A percentile compares a stretch with the other conserved stretches of the same genome.
Evolutionary conservation across 352 stramenopile genomes (phyloP).

Genomic region (Blastocystis sp.): DNA sequence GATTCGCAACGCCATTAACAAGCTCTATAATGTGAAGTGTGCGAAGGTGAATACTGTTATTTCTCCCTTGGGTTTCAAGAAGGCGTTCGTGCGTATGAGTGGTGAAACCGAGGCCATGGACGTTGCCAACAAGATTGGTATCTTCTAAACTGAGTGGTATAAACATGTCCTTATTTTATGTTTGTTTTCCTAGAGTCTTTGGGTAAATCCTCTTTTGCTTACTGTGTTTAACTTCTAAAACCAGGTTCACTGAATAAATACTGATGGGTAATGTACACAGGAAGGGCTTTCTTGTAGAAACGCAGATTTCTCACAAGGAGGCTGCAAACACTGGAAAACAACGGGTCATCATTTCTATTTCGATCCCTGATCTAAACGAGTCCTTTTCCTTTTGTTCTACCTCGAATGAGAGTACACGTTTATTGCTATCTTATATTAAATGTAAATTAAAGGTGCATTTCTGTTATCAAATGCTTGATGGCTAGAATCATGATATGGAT

Average conservation of each 20-base stretch:
- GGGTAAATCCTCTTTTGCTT: not conserved
- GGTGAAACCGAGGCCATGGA: conserved; percentile 14
- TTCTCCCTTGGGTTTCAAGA: conserved; percentile 96
- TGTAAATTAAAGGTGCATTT: not conserved
- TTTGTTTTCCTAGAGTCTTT: not conserved
- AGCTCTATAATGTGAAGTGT: conserved; percentile 97
- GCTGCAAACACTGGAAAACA: not conserved
- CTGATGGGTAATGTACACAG: not conserved
- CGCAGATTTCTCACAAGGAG: not conserved
- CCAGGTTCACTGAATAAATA: not conserved
- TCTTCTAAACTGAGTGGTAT: not conserved
- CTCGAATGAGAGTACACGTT: not conserved
- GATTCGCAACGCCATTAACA: conserved; percentile 98
- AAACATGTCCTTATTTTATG: conserved; percentile 20
- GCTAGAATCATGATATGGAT: not conserved
- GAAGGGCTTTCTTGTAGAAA: not conserved
- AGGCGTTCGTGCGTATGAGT: conserved; percentile 79
- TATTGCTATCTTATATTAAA: not conserved
- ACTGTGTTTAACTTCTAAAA: not conserved
- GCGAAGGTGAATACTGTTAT: conserved; percentile 99
- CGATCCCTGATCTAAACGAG: not conserved
- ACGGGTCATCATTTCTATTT: not conserved
- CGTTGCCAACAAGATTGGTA: conserved; percentile 14
- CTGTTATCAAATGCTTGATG: not conserved
- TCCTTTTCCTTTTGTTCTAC: not conserved